Base-by-base conservation (phyloP, 352 stramenopile species). In the Pythium aquatile region DNA sequence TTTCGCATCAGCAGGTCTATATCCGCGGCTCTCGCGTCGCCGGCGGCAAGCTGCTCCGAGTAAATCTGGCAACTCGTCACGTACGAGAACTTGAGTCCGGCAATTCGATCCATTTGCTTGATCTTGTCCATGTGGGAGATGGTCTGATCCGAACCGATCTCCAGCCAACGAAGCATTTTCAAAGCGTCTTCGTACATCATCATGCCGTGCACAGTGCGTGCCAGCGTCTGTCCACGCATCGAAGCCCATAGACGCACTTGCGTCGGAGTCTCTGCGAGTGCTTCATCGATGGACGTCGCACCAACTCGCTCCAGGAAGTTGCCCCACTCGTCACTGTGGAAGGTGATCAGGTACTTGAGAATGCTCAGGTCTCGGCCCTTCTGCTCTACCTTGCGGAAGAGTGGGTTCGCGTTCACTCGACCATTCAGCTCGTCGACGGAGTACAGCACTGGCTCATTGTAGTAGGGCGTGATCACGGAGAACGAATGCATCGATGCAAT, bases 1-100 rank as follows among this genome's bases (percentile, higher is more conserved):
- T 97, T 94, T 17, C 96, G 90, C 88, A 99, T 97, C 2, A 99
- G 80, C 28, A 98, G 74, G 56, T 99, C 97, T 65, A 99, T 99
- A 71, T 99, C 97, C 8, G 98, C 92, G 30, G 88, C 86, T 20
- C 84, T 81, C 1, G 74, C 74, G 54, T 96, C 85, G 40, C 84
- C 82, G 6, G 74, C 61, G 14, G 84, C 83, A 32, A 92, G 75
- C 55, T 94, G 85, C 53, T 95, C 79, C 10, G 84, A 87, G 68
- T 96, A 96, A 53, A 95, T 93, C 69, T 96, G 88, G 60, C 88
- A 96, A 81, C 84, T 96, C 9, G 84, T 93, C 53, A 96, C 83
- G 58, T 97, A 95, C 13, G 83, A 91, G 54, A 96, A 96, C 65
- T 96, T 96, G 5, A 95, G 69, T 16, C 83, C 85, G 0, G 86